A percentile compares a stretch with the other conserved stretches of the same genome.
Conservation (phyloP, 2,329 filamentous ascomycete genomes). For the Pseudogymnoascus sp. region DNA sequence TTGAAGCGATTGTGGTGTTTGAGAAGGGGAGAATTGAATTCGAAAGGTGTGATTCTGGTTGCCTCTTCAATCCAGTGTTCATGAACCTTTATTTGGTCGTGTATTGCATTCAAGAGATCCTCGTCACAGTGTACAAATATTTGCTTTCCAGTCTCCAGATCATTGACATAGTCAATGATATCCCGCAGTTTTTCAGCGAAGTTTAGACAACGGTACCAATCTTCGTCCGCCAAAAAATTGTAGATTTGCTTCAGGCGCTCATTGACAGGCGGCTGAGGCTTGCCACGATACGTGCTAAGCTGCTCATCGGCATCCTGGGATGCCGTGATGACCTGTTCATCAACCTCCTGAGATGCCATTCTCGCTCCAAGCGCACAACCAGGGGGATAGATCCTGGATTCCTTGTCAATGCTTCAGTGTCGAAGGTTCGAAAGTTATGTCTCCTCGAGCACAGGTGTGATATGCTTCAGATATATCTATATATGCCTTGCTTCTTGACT, state of each 20-base stretch:
- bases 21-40: neutral
- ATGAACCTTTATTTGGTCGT: neutral
- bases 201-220: slow-evolving; percentile 33
- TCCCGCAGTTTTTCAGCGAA: slow-evolving; percentile 32
- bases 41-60: neutral
- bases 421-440: neutral
- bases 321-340: neutral
- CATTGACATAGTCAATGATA: slow-evolving; percentile 21
- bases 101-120: neutral
- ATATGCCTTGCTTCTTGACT: neutral
- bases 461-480: neutral
- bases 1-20: neutral
- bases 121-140: neutral
- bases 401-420: neutral
- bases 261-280: slow-evolving; percentile 28
- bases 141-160: slow-evolving; percentile 14
- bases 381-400: neutral
- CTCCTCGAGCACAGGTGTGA: neutral
- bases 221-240: slow-evolving; percentile 42
- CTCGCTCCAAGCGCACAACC: neutral
- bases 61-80: neutral
- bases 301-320: neutral
- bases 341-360: neutral
- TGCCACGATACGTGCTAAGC: slow-evolving; percentile 14
- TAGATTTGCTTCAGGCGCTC: slow-evolving; percentile 26